A percentile compares a stretch with the other conserved stretches of the same genome.
Evolutionary conservation across 2,329 filamentous ascomycete genomes (phyloP).

Genomic region (Metarhizium album): DNA sequence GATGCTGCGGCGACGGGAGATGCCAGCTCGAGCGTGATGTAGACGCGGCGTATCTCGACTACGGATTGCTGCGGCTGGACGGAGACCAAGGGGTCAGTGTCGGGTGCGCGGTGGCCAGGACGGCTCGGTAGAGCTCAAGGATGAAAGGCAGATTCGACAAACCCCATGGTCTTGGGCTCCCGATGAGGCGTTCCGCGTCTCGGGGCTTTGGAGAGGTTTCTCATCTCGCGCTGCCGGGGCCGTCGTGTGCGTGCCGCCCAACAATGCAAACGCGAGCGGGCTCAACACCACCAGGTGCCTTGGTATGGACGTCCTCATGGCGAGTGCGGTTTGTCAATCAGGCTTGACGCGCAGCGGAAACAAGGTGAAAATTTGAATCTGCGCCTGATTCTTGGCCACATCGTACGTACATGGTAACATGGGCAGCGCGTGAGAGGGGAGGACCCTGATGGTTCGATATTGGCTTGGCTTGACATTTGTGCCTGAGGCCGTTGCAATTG

Average conservation of each 20-base stretch:
- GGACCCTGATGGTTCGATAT: background rate
- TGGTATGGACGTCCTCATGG: background rate
- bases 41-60: constrained; percentile 17
- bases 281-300: background rate
- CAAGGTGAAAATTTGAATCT: no score
- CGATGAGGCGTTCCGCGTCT: background rate
- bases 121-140: no score
- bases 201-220: background rate
- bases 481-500: no score
- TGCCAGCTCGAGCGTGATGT: constrained; percentile 16
- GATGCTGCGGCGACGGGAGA: constrained; percentile 10
- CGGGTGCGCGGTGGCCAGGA: background rate
- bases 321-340: background rate
- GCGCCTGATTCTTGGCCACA: no score
- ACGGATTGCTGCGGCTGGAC: constrained; percentile 1
- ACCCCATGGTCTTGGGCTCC: background rate
- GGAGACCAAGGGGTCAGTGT: background rate
- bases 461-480: background rate
- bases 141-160: background rate
- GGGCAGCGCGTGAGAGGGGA: background rate
- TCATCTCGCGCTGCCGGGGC: background rate
- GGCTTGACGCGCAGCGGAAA: background rate
- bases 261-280: background rate
- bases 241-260: background rate
- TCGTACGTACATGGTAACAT: no score